Percentiles rank a stretch among this genome's conserved stretches.
Conservation (phyloP, 345 rosid species). For the Pelargonium nanum region DNA sequence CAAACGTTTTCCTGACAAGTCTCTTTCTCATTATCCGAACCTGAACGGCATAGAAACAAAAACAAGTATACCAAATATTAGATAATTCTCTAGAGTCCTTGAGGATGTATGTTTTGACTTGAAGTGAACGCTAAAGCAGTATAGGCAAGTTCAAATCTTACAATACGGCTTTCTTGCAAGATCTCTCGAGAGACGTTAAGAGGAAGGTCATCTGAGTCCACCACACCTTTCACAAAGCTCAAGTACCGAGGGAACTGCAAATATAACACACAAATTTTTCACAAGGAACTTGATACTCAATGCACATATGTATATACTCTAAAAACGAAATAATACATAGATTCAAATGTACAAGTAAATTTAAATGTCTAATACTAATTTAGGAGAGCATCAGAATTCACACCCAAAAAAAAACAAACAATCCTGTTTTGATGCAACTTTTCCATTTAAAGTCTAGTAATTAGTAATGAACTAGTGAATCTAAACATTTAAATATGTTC, state of each 20-base stretch:
- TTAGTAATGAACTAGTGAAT: too few species aligned
- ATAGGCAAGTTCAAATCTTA: conserved; percentile 21
- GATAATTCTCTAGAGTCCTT: neutral
- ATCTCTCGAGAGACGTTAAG: conserved; percentile 95
- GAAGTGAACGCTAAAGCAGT: neutral
- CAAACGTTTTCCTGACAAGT: conserved; percentile 88
- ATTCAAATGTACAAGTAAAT: too few species aligned
- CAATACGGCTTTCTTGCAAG: conserved; percentile 88
- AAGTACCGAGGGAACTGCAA: conserved; percentile 88
- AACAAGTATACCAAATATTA: neutral
- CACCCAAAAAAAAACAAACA: too few species aligned
- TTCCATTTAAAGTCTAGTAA: too few species aligned
- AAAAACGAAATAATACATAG: too few species aligned
- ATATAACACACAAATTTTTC: neutral
- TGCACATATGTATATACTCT: neutral
- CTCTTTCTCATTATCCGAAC: conserved; percentile 98
- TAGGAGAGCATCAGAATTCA: too few species aligned
- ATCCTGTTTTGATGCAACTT: too few species aligned
- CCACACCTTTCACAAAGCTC: conserved; percentile 96
- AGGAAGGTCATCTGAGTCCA: conserved; percentile 94
- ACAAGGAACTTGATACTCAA: neutral
- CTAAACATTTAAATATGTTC: too few species aligned
- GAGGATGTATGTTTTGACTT: neutral
- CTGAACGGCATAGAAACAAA: conserved; percentile 18
- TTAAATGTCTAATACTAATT: too few species aligned